Evolutionary conservation across 1,284 basidiomycete genomes (phyloP).

Genomic region (Pseudozyma sp.): DNA sequence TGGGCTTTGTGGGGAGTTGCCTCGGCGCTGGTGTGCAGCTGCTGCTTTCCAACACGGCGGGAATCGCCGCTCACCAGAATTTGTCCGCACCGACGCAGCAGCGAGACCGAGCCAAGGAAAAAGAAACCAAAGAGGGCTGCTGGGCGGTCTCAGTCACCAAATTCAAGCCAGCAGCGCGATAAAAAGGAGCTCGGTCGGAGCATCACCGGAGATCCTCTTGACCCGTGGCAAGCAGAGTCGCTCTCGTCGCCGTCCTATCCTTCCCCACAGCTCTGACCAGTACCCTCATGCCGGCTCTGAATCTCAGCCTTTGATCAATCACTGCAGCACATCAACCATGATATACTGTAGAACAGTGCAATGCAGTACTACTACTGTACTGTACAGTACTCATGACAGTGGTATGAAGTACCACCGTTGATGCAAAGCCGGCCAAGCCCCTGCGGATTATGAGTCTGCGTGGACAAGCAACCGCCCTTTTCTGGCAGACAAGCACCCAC

Average conservation of each 20-base stretch:
- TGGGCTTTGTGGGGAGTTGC: background rate
- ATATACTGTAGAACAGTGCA: too few species aligned
- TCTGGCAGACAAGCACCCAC: too few species aligned
- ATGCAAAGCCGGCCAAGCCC: too few species aligned
- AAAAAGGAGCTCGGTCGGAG: conserved; percentile 18
- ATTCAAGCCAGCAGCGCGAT: too few species aligned
- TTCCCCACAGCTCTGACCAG: background rate
- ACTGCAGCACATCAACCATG: too few species aligned
- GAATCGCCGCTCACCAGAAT: background rate
- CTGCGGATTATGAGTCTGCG: too few species aligned
- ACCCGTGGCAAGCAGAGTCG: background rate
- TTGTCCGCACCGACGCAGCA: conserved; percentile 25
- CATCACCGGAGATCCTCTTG: background rate
- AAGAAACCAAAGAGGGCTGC: background rate
- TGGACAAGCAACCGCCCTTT: too few species aligned
- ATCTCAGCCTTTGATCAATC: too few species aligned
- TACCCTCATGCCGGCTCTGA: background rate
- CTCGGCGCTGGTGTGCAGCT: background rate
- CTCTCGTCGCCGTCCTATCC: background rate
- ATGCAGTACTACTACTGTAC: too few species aligned
- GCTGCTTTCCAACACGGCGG: conserved; percentile 12
- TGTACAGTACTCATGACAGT: too few species aligned
- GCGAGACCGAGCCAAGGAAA: conserved; percentile 15
- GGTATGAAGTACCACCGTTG: too few species aligned
- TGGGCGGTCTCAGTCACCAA: too few species aligned